phyloP scores from a whole-genome alignment of 2,329 filamentous ascomycete genomes.

The Claviceps spartinae region DNA sequence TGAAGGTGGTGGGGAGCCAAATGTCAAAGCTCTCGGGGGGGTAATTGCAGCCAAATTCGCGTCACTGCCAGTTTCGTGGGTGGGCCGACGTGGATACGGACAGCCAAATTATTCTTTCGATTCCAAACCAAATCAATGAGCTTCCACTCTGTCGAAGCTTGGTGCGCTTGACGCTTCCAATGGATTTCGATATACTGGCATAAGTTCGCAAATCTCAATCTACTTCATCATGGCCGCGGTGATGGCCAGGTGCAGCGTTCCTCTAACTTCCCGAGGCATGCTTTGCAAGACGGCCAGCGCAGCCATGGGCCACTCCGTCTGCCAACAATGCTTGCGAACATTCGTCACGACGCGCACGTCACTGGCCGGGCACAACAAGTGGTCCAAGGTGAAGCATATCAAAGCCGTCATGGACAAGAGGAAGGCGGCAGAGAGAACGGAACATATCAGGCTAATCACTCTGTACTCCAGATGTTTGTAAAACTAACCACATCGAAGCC shows the following conservation, averaged over 20 bases:
- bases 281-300: background rate
- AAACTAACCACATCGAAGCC: background rate
- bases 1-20: background rate
- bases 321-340: conserved; percentile 26
- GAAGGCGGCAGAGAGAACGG: conserved; percentile 57
- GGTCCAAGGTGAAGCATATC: conserved; percentile 93
- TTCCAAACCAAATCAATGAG: too few species aligned
- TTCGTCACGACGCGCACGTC: conserved; percentile 31
- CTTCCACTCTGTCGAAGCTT: background rate
- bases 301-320: background rate
- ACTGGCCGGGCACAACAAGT: conserved; percentile 71
- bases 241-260: background rate
- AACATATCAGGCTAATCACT: conserved; percentile 59
- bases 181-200: background rate
- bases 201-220: background rate
- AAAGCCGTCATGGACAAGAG: conserved; percentile 76
- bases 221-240: background rate
- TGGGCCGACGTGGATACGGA: too few species aligned
- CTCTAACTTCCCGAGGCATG: background rate
- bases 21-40: background rate
- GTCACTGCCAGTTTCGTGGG: background rate
- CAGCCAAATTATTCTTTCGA: background rate
- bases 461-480: conserved; percentile 57
- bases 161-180: background rate
- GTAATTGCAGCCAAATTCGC: background rate